phyloP scores from a whole-genome alignment of 495 filamentous ascomycete species.

The Penicillium pancosmium region DNA sequence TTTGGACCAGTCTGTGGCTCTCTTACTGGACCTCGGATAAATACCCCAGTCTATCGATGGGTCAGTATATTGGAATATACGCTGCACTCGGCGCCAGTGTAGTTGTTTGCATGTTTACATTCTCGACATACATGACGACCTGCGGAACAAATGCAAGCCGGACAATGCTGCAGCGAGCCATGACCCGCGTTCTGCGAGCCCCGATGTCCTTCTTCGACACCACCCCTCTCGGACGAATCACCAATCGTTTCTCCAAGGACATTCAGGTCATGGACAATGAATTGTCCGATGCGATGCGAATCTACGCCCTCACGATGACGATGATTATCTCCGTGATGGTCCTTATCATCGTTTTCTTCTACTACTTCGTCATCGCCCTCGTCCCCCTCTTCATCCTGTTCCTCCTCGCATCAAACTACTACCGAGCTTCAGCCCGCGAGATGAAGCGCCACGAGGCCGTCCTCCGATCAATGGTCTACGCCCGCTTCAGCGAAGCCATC shows the following conservation, averaged over 20 bases:
- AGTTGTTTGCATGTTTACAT: slow-evolving; percentile 78
- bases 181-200: slow-evolving; percentile 78
- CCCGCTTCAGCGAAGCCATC: slow-evolving; percentile 89
- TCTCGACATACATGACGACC: slow-evolving; percentile 64
- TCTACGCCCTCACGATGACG: slow-evolving; percentile 84
- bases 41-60: slow-evolving; percentile 53
- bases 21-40: slow-evolving; percentile 87
- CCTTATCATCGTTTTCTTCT: slow-evolving; percentile 89
- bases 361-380: slow-evolving; percentile 88
- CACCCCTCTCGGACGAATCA: slow-evolving; percentile 93
- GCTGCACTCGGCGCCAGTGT: slow-evolving; percentile 72
- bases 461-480: slow-evolving; percentile 82
- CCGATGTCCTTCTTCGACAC: slow-evolving; percentile 99
- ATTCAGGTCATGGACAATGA: slow-evolving; percentile 96
- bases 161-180: slow-evolving; percentile 81
- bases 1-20: slow-evolving; percentile 87
- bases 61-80: slow-evolving; percentile 85
- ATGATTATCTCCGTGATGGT: slow-evolving; percentile 80
- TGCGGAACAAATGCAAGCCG: slow-evolving; percentile 76
- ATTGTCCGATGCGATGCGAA: slow-evolving; percentile 85
- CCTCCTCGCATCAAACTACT: slow-evolving; percentile 83
- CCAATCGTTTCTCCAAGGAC: slow-evolving; percentile 95
- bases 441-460: slow-evolving; percentile 93
- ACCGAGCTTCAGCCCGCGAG: slow-evolving; percentile 86
- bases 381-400: slow-evolving; percentile 80